Conservation (phyloP, 495 filamentous ascomycete genomes). For the Corynascus novoguineensis region DNA sequence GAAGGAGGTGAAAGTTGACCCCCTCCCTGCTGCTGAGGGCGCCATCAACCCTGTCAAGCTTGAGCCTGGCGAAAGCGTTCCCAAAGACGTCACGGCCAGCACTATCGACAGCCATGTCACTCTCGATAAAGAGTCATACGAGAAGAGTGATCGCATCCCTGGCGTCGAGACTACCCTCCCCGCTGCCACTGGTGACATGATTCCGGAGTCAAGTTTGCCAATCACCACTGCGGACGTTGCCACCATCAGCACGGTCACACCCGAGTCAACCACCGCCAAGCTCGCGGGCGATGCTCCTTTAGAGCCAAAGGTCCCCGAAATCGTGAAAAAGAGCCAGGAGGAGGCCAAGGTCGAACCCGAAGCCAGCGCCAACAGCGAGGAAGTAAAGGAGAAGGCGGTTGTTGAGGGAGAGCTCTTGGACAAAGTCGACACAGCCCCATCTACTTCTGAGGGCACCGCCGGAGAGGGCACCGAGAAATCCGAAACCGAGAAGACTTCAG, state of each 20-base stretch:
- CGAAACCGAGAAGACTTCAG: slow-evolving; percentile 37
- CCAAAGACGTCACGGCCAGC: slow-evolving; percentile 50
- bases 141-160: slow-evolving; percentile 60
- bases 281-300: slow-evolving; percentile 51
- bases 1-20: slow-evolving; percentile 60
- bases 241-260: slow-evolving; percentile 62
- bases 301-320: slow-evolving; percentile 58
- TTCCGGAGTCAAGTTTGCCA: slow-evolving; percentile 82
- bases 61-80: slow-evolving; percentile 73
- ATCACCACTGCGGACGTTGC: slow-evolving; percentile 50
- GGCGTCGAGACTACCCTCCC: slow-evolving; percentile 55
- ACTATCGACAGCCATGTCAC: slow-evolving; percentile 57
- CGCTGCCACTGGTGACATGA: slow-evolving; percentile 57
- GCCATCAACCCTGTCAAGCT: slow-evolving; percentile 75
- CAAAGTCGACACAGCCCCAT: slow-evolving; percentile 51
- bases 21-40: slow-evolving; percentile 71
- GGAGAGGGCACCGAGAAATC: slow-evolving; percentile 44
- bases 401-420: slow-evolving; percentile 57
- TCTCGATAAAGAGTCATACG: slow-evolving; percentile 78
- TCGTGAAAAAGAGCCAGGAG: slow-evolving; percentile 63
- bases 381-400: slow-evolving; percentile 55
- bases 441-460: slow-evolving; percentile 53
- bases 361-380: slow-evolving; percentile 52
- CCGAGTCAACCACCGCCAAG: slow-evolving; percentile 64
- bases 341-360: slow-evolving; percentile 54